Evolutionary conservation across 306 rosid genomes (phyloP), one percentile per base, ranked within the genome.

Genomic region (Pyrus betulifolia): DNA sequence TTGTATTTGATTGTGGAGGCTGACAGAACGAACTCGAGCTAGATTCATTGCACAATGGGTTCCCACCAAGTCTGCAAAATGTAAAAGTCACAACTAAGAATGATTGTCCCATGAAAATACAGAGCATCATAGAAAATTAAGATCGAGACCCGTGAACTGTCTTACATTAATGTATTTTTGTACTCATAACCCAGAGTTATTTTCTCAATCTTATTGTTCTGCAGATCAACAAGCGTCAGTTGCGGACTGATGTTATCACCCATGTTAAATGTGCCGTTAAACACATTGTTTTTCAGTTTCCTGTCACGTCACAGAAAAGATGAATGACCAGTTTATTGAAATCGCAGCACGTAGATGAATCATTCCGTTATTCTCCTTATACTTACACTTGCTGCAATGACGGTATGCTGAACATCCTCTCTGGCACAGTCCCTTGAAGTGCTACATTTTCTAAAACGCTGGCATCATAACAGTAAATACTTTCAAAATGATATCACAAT

Each of bases 351-450:
- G 59, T 54, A 28, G 23, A 27, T 73, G 70, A 21, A 38, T 40
- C 66, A 67, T 57, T 71, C 31, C 18, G 11, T 74, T 35, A 25
- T 28, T 59, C 74, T 73, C 60, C 76, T 73, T 46, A 66, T 44
- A 83, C 97, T 86, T 92, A 95, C 99, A 95, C 89, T 95, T 91
- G 97, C 76, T 95, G 93, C 78, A 95, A 80, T 71, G 87, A 91
- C 70, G 90, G 84, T 75, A 80, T 80, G 89, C 88, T 76, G 85
- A 95, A 92, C 57, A 95, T 79, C 71, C 85, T 78, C 22, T 87
- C 75, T 35, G 99, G 99, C 30, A 95, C 82, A 51, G 82, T 42
- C 58, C 99, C 99, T 82, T 84, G 78, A 38, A 95, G 84, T n/a
- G 89, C 74, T 70, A 97, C 99, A 80, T 70, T 79, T 86, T 95